Base-by-base conservation (phyloP, 2,329 filamentous ascomycete species). In the Cladosporium sp. region DNA sequence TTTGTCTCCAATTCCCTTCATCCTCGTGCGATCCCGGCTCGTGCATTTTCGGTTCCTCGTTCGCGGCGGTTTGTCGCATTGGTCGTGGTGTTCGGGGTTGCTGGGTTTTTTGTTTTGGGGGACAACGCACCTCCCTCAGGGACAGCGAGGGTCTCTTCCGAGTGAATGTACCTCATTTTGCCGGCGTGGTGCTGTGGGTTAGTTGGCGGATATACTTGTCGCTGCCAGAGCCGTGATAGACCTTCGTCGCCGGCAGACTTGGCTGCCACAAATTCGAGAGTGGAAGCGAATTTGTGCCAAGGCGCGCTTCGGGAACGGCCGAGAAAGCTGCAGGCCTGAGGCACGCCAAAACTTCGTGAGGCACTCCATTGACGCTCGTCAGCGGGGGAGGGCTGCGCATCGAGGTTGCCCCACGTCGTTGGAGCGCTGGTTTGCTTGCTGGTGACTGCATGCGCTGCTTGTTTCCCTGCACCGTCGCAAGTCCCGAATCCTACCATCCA, bases 121-220 rank as follows among this genome's bases (percentile, higher is more conserved):
- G 58, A 54, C 55, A 65, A 87, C 89, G 79, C 85, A 95, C 90
- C 90, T 82, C 91, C 89, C 77, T 96, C 89, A 72, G 95, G 93
- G 78, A 98, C 89, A 72, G 85, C 83, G 80, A 98, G 83, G 79
- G 83, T 82, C 85, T 98, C 92, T 81, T 92, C 83, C 73, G 89
- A 95, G 84, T 96, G 90, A 81, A 98, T 95, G 89, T 96, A 97
- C 83, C 88, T 95, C 93, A 97, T 97, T 80, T 88, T 96, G 87
- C 79, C 61, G 54, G 57, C 49, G 42, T 54, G 34, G 18, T 54
- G 53, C 44, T 53, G 50, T 53, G 50, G 49, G 50, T 53, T 53
- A 53, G 50, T 53, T 14, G 34, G 28, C 13, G 33, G 50, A 46
- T 37, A 35, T 46, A 42, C 34, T 42, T 42, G 43, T 46, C 43